Conservation (phyloP, 805 yeast species). For the Metschnikowia proteae region DNA sequence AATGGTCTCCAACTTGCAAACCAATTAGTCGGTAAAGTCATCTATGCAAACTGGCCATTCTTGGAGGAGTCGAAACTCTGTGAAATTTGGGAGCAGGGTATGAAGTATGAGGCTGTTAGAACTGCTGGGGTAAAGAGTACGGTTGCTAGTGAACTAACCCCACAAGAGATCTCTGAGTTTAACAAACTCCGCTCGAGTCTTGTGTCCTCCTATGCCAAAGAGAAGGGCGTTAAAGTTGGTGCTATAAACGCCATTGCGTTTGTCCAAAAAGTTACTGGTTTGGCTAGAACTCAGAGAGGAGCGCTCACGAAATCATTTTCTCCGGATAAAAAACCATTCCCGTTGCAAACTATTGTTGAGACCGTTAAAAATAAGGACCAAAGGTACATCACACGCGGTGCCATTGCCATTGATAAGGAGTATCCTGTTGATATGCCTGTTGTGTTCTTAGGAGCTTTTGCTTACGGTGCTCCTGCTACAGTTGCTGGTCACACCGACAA, state of each 20-base stretch:
- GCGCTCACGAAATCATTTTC: conserved; percentile 73
- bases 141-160: conserved; percentile 33
- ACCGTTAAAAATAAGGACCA: conserved; percentile 68
- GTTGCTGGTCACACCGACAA: conserved; percentile 54
- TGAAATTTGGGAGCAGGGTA: conserved; percentile 53
- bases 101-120: conserved; percentile 43
- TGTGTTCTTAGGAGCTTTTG: conserved; percentile 78
- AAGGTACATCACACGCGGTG: conserved; percentile 67
- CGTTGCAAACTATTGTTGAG: conserved; percentile 80
- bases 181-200: conserved; percentile 38
- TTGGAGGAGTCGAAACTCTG: conserved; percentile 74
- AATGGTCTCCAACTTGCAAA: conserved; percentile 63
- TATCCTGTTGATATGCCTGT: conserved; percentile 71
- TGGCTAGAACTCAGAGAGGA: conserved; percentile 64
- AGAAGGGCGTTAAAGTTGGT: conserved; percentile 61
- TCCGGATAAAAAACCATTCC: conserved; percentile 50
- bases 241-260: conserved; percentile 55
- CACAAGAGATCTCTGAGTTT: conserved; percentile 46
- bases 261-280: conserved; percentile 75
- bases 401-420: conserved; percentile 76
- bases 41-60: conserved; percentile 88
- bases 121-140: conserved; percentile 22
- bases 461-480: conserved; percentile 77
- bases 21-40: conserved; percentile 55
- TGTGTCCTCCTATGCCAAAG: conserved; percentile 41